Conservation (phyloP, 2,329 filamentous ascomycete genomes). For the Stachybotrys elegans region DNA sequence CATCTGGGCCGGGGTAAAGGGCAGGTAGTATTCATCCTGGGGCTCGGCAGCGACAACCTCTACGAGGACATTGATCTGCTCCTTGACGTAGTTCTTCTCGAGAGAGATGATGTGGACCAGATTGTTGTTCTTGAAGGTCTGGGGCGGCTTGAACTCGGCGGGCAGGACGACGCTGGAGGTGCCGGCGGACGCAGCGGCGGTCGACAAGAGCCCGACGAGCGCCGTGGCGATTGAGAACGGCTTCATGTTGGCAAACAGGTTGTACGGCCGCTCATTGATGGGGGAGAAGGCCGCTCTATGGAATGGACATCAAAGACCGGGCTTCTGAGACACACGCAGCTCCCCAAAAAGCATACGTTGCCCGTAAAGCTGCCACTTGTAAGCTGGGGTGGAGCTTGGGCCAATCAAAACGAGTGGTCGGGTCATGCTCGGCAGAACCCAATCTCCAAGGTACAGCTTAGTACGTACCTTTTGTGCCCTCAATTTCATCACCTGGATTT, state of each 20-base stretch:
- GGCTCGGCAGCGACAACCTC: constrained; percentile 77
- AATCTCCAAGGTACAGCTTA: too few species aligned
- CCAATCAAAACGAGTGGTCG: constrained; percentile 18
- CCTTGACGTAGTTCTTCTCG: constrained; percentile 87
- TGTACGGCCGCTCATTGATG: constrained; percentile 26
- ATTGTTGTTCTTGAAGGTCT: constrained; percentile 92
- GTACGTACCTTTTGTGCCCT: too few species aligned
- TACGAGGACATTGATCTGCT: constrained; percentile 89
- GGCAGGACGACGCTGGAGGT: constrained; percentile 57
- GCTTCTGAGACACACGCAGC: constrained; percentile 16
- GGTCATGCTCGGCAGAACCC: constrained; percentile 14
- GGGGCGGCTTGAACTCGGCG: constrained; percentile 73
- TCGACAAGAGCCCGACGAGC: constrained; percentile 52
- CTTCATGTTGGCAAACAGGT: constrained; percentile 32
- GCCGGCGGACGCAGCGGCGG: constrained; percentile 33
- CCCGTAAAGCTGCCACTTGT: too few species aligned
- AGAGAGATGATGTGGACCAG: constrained; percentile 84
- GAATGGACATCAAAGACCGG: constrained; percentile 8
- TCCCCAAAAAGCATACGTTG: constrained; percentile 31
- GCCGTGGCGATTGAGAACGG: constrained; percentile 47
- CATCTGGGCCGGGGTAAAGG: constrained; percentile 74
- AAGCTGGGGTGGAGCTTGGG: constrained; percentile 20
- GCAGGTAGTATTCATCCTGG: constrained; percentile 86
- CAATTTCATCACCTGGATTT: too few species aligned
- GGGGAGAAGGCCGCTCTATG: constrained; percentile 18